phyloP scores from a whole-genome alignment of 2,329 filamentous ascomycete genomes.

The Penicillium expansum region DNA sequence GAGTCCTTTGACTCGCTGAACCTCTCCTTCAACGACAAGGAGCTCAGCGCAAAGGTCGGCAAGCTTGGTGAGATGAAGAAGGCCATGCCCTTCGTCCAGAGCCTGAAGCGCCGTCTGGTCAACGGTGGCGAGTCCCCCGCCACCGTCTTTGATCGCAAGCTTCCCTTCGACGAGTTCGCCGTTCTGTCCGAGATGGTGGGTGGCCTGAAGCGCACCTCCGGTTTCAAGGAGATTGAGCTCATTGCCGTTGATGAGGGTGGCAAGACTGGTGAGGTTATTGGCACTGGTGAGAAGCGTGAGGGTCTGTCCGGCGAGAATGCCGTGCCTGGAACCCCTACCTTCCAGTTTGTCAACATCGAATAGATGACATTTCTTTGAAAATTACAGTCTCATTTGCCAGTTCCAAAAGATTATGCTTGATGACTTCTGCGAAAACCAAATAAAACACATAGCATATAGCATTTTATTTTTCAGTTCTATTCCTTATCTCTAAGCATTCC shows the following conservation, averaged over 20 bases:
- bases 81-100: slow-evolving; percentile 94
- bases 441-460: slow-evolving; percentile 15
- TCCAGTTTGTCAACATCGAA: slow-evolving; percentile 77
- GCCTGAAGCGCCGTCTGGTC: slow-evolving; percentile 77
- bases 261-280: slow-evolving; percentile 46
- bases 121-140: slow-evolving; percentile 61
- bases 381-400: slow-evolving; percentile 5
- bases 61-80: slow-evolving; percentile 86
- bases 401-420: slow-evolving; percentile 22
- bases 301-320: slow-evolving; percentile 68
- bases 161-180: slow-evolving; percentile 80
- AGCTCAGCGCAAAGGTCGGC: slow-evolving; percentile 70
- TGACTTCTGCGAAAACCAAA: slow-evolving; percentile 24
- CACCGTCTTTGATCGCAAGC: slow-evolving; percentile 75
- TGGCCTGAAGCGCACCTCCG: slow-evolving; percentile 72
- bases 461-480: slow-evolving; percentile 13
- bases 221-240: slow-evolving; percentile 69
- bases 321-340: slow-evolving; percentile 77
- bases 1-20: slow-evolving; percentile 64
- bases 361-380: slow-evolving; percentile 14
- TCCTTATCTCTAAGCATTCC: no score
- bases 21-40: slow-evolving; percentile 73
- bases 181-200: slow-evolving; percentile 75
- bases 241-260: slow-evolving; percentile 64
- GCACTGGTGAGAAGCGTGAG: slow-evolving; percentile 54